These are phyloP conservation scores for Dimargaris cristalligena DNA, from an alignment of 192 early-diverging fungal genomes.

Conservation along the genomic window DNA sequence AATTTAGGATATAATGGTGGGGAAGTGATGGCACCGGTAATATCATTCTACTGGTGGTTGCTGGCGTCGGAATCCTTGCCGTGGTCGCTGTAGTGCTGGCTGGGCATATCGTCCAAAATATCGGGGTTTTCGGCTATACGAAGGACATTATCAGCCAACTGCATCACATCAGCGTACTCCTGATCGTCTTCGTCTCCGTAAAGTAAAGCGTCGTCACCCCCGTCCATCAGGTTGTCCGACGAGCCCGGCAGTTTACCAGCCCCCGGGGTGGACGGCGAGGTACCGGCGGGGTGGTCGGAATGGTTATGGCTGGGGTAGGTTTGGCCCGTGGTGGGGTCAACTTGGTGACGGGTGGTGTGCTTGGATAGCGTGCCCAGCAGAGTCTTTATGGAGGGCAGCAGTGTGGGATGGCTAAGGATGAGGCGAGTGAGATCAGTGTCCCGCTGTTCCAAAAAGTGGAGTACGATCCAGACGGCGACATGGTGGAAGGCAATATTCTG, in stretches of 20 bases:
- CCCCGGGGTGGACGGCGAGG: slow-evolving; percentile 6
- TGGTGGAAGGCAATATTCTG: slow-evolving; percentile 59
- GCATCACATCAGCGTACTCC: slow-evolving; percentile 10
- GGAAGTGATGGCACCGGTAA: neutral
- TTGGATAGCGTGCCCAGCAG: slow-evolving; percentile 15
- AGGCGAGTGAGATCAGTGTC: slow-evolving; percentile 24
- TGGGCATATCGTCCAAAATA: slow-evolving; percentile 1
- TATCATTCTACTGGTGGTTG: too few species aligned
- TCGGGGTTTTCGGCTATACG: slow-evolving; percentile 8
- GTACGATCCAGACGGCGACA: slow-evolving; percentile 72
- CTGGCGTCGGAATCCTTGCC: neutral
- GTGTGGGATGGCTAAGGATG: slow-evolving; percentile 24
- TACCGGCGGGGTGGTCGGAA: neutral
- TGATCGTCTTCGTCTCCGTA: slow-evolving; percentile 6
- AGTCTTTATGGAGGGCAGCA: slow-evolving; percentile 25
- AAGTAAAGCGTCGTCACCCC: neutral
- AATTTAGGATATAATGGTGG: too few species aligned
- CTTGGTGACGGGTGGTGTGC: slow-evolving; percentile 14
- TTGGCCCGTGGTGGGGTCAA: slow-evolving; percentile 2
- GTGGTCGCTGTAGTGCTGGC: neutral
- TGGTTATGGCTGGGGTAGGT: too few species aligned
- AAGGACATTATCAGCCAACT: slow-evolving; percentile 6
- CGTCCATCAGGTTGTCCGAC: neutral
- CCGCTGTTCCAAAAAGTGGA: slow-evolving; percentile 50
- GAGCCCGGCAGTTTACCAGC: slow-evolving; percentile 2